phyloP scores from a whole-genome alignment of 2,329 filamentous ascomycete species.

The Fonsecaea monophora region DNA sequence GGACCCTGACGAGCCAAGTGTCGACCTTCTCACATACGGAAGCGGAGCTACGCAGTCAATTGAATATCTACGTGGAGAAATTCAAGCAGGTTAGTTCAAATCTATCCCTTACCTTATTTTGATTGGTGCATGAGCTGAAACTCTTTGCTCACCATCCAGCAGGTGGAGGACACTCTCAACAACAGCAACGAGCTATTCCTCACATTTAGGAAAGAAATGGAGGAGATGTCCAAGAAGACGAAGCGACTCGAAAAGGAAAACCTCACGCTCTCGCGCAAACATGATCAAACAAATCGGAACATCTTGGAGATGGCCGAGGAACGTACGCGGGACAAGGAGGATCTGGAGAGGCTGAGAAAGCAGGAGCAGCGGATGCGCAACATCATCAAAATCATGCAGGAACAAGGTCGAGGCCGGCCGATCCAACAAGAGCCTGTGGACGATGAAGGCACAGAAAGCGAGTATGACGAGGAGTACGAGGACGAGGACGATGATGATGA shows the following conservation, averaged over 20 bases:
- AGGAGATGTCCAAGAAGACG: slow-evolving; percentile 99
- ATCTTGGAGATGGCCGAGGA: slow-evolving; percentile 98
- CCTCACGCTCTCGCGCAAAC: slow-evolving; percentile 85
- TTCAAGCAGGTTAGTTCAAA: slow-evolving; percentile 87
- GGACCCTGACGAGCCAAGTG: slow-evolving; percentile 87
- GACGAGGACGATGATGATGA: slow-evolving; percentile 66
- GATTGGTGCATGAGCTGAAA: slow-evolving; percentile 36
- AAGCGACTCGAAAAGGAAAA: slow-evolving; percentile 98
- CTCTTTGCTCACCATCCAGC: slow-evolving; percentile 45
- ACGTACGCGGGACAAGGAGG: slow-evolving; percentile 75
- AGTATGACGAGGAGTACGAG: slow-evolving; percentile 63
- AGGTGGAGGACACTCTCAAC: slow-evolving; percentile 98
- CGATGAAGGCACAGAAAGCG: slow-evolving; percentile 56
- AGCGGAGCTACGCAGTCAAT: slow-evolving; percentile 87
- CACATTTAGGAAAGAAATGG: slow-evolving; percentile 98
- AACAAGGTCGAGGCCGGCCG: slow-evolving; percentile 80
- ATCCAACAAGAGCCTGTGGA: slow-evolving; percentile 61
- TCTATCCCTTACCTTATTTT: slow-evolving; percentile 34
- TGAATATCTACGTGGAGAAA: slow-evolving; percentile 98
- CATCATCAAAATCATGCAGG: slow-evolving; percentile 95
- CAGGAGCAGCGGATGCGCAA: slow-evolving; percentile 91
- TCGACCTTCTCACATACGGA: slow-evolving; percentile 96
- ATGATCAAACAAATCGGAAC: slow-evolving; percentile 90
- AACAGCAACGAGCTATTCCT: slow-evolving; percentile 98
- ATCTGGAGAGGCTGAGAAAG: slow-evolving; percentile 79